Percentiles rank a stretch among this genome's conserved stretches.
Evolutionary conservation across 495 filamentous ascomycete genomes (phyloP).

Genomic region (Arthonia radiata): DNA sequence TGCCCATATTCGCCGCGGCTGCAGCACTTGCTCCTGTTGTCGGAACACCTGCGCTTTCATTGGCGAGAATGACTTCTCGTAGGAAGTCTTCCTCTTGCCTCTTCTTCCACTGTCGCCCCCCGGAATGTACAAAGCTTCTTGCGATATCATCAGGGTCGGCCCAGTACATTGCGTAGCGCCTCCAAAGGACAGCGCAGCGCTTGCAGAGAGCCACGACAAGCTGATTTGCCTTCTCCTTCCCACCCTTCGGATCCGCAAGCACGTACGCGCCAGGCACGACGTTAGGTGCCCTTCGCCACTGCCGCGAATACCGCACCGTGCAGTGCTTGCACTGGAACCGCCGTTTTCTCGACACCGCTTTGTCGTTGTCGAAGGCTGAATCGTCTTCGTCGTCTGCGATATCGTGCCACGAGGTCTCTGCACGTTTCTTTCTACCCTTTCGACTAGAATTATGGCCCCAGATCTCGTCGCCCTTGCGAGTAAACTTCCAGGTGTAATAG

Average conservation of each 20-base stretch:
- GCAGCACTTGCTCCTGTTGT: slow-evolving; percentile 22
- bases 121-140: slow-evolving; percentile 63
- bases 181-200: slow-evolving; percentile 76
- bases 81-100: slow-evolving; percentile 79
- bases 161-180: slow-evolving; percentile 85
- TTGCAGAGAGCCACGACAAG: slow-evolving; percentile 68
- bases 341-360: slow-evolving; percentile 52
- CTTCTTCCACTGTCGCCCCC: slow-evolving; percentile 67
- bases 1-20: slow-evolving; percentile 20
- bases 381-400: slow-evolving; percentile 85
- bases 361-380: slow-evolving; percentile 83
- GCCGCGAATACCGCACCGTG: slow-evolving; percentile 44
- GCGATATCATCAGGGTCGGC: slow-evolving; percentile 84
- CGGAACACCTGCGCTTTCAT: slow-evolving; percentile 22
- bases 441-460: slow-evolving; percentile 75
- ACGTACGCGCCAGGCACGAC: slow-evolving; percentile 44
- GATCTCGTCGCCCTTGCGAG: slow-evolving; percentile 54
- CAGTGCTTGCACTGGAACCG: slow-evolving; percentile 94
- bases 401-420: slow-evolving; percentile 43
- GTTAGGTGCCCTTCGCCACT: slow-evolving; percentile 79
- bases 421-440: slow-evolving; percentile 68
- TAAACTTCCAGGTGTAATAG: slow-evolving; percentile 98
- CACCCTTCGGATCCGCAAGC: slow-evolving; percentile 34
- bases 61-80: slow-evolving; percentile 42
- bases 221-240: slow-evolving; percentile 46